Base-by-base conservation (phyloP, 2,329 filamentous ascomycete genomes). In the Trichophyton mentagrophytes region DNA sequence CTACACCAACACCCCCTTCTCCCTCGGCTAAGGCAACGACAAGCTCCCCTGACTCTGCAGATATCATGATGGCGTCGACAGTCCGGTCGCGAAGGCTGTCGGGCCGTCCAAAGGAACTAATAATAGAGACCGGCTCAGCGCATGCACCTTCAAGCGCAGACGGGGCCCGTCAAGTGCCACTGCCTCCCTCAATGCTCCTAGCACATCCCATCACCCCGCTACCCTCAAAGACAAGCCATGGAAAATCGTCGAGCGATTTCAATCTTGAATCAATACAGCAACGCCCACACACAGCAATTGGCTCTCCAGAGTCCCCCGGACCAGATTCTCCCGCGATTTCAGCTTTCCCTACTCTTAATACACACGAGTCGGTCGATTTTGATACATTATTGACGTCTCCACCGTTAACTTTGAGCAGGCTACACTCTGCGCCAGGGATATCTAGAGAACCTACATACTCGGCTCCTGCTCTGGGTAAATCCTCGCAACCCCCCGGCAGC, bases 51-150 rank as follows among this genome's bases (percentile, higher is more conserved):
- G 68, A 68, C 38, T 57, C 65, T 20, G 40, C 20, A 69, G 55
- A 58, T 3, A 68, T 77, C 0, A 70, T 74, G 74, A 66, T 68
- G 11, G 66, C 71, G 22, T 73, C 72, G 61, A 79, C 84, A 46
- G 88, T 95, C 58, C 82, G 89, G 59, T 89, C 82, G 66, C 82
- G 91, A 63, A 83, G 91, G 64, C 76, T 95, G 36, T 96, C 91
- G 2, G 88, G 87, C 6, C 86, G 89, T 67, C 77, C 82, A 13
- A 91, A 88, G 70, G 88, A 91, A 68, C 78, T 97, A 58, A 95
- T 90, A 74, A 96, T 97, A 61, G 89, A 96, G 72, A 96, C 90
- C 9, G 76, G 74, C 71, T 58, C 72, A 65, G 70, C 59, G 58
- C 62, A 62, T 30, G 9, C 55, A 22, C 58, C 65, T 17, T 57